A percentile compares a stretch with the other conserved stretches of the same genome.
Conservation (phyloP, 768 basidiomycete species). For the Cantharellus anzutake region DNA sequence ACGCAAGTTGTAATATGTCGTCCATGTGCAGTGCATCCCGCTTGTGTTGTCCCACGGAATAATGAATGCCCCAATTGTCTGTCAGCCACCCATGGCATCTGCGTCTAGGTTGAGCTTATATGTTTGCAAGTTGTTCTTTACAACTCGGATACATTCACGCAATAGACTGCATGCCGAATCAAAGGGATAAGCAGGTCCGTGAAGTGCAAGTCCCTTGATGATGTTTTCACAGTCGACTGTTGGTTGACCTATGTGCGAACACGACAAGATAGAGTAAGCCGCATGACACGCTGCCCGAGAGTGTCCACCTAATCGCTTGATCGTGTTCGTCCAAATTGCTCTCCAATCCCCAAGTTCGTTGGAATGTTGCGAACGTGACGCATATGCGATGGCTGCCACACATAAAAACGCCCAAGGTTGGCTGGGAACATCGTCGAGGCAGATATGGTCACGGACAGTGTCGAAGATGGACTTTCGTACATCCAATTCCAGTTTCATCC, state of each 20-base stretch:
- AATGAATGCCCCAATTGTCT: constrained; percentile 41
- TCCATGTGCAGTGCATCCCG: constrained; percentile 28
- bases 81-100: constrained; percentile 69
- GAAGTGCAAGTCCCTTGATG: constrained; percentile 68
- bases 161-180: constrained; percentile 85
- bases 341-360: constrained; percentile 37
- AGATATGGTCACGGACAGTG: constrained; percentile 39
- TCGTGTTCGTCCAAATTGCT: constrained; percentile 62
- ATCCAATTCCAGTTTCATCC: constrained; percentile 37
- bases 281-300: constrained; percentile 68
- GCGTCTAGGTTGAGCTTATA: constrained; percentile 78
- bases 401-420: constrained; percentile 81
- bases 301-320: constrained; percentile 48
- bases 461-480: constrained; percentile 38
- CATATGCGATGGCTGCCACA: constrained; percentile 47
- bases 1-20: constrained; percentile 47
- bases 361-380: constrained; percentile 17
- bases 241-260: background rate
- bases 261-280: constrained; percentile 32
- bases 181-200: constrained; percentile 71
- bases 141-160: constrained; percentile 42
- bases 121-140: constrained; percentile 63
- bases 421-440: constrained; percentile 38
- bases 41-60: constrained; percentile 20
- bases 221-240: constrained; percentile 35